Conservation (phyloP, 306 rosid species). For the Herpetospermum pedunculosum region DNA sequence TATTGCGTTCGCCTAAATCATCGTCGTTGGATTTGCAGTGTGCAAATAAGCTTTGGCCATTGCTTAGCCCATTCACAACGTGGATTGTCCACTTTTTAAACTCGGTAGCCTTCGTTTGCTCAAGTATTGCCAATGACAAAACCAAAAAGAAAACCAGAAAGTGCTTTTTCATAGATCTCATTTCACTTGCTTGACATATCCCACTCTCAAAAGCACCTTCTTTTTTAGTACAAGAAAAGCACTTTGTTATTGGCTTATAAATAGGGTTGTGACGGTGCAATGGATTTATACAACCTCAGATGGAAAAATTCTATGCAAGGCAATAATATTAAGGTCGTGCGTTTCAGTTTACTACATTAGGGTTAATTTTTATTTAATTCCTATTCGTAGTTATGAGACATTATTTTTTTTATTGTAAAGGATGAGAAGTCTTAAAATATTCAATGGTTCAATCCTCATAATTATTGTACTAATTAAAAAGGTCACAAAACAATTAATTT, state of each 20-base stretch:
- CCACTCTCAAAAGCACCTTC: no score
- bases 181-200: not conserved
- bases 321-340: no score
- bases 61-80: not conserved
- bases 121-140: not conserved
- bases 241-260: not conserved
- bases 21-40: conserved; percentile 12
- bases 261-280: not conserved
- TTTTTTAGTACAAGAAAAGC: no score
- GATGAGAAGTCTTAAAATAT: not conserved
- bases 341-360: not conserved
- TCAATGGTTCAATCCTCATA: no score
- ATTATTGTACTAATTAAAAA: no score
- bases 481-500: not conserved
- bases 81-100: not conserved
- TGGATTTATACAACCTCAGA: not conserved
- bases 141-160: not conserved
- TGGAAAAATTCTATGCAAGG: not conserved
- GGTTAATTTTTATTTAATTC: not conserved
- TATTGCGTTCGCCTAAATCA: conserved; percentile 1
- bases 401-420: no score
- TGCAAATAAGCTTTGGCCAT: not conserved
- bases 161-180: not conserved
- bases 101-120: not conserved
- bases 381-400: not conserved